These are phyloP conservation scores for Neurospora pannonica DNA, from an alignment of 495 filamentous ascomycete genomes.

Conservation along the genomic window DNA sequence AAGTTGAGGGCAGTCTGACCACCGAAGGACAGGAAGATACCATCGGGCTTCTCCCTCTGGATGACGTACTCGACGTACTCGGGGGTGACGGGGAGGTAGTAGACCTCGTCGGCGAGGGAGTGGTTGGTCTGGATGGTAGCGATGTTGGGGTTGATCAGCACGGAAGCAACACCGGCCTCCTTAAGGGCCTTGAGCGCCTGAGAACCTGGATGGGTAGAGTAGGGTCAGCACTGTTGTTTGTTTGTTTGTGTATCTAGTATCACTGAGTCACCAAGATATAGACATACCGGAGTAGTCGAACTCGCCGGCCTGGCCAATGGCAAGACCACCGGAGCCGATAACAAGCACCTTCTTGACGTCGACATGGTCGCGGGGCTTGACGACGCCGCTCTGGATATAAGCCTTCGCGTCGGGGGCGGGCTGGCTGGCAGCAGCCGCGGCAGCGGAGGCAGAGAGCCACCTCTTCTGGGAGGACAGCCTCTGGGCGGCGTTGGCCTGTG, in stretches of 20 bases:
- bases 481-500: slow-evolving; percentile 14
- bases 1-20: slow-evolving; percentile 95
- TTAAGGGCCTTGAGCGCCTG: slow-evolving; percentile 95
- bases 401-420: slow-evolving; percentile 75
- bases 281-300: slow-evolving; percentile 92
- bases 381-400: slow-evolving; percentile 76
- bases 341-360: slow-evolving; percentile 98
- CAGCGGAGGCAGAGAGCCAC: slow-evolving; percentile 27
- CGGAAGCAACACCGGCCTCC: slow-evolving; percentile 90
- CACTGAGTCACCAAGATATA: neutral
- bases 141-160: slow-evolving; percentile 97
- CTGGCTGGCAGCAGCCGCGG: slow-evolving; percentile 34
- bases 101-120: slow-evolving; percentile 91
- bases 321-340: slow-evolving; percentile 89
- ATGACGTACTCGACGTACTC: slow-evolving; percentile 97
- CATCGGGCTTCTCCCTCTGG: slow-evolving; percentile 87
- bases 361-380: slow-evolving; percentile 65
- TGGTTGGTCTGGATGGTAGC: slow-evolving; percentile 98
- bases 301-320: slow-evolving; percentile 97
- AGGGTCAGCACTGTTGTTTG: slow-evolving; percentile 11
- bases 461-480: slow-evolving; percentile 25
- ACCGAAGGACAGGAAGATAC: slow-evolving; percentile 94
- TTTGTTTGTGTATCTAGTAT: slow-evolving; percentile 2
- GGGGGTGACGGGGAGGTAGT: slow-evolving; percentile 92
- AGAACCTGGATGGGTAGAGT: slow-evolving; percentile 51